A percentile compares a stretch with the other conserved stretches of the same genome.
Evolutionary conservation across 257 asterid species (phyloP).

Genomic region (Haberlea rhodopensis): DNA sequence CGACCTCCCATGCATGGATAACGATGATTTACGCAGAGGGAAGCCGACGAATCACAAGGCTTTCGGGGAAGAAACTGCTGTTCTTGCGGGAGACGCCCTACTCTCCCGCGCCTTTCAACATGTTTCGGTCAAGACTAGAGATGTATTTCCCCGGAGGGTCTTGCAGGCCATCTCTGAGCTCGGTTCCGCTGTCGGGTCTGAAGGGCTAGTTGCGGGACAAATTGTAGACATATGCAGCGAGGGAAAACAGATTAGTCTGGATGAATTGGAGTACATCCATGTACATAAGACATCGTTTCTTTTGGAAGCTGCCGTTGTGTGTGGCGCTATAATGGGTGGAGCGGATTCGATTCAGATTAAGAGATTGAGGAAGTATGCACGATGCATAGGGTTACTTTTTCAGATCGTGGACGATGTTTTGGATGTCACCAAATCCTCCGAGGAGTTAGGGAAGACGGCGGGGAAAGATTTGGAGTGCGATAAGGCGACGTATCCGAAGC

Average conservation of each 20-base stretch:
- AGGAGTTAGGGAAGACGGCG: conserved; percentile 47
- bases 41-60: conserved; percentile 46
- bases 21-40: conserved; percentile 48
- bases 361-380: conserved; percentile 38
- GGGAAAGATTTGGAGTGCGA: conserved; percentile 42
- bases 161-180: conserved; percentile 37
- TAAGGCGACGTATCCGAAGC: conserved; percentile 48
- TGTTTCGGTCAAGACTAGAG: conserved; percentile 27
- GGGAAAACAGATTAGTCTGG: conserved; percentile 32
- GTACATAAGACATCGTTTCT: conserved; percentile 39
- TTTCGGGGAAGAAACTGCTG: conserved; percentile 43
- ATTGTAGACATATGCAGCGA: conserved; percentile 40
- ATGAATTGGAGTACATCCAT: conserved; percentile 41
- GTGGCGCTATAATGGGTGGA: conserved; percentile 49
- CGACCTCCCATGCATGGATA: conserved; percentile 55
- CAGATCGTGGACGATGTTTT: conserved; percentile 55
- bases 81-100: conserved; percentile 47
- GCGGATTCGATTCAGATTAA: conserved; percentile 31
- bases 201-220: conserved; percentile 46
- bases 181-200: conserved; percentile 34
- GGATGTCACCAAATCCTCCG: conserved; percentile 41
- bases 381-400: conserved; percentile 43
- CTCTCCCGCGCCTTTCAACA: conserved; percentile 42
- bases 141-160: conserved; percentile 29
- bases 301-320: conserved; percentile 47